These are phyloP conservation scores for Geotrichum klebahnii DNA, from an alignment of 1,139 yeast species.

Conservation along the genomic window DNA sequence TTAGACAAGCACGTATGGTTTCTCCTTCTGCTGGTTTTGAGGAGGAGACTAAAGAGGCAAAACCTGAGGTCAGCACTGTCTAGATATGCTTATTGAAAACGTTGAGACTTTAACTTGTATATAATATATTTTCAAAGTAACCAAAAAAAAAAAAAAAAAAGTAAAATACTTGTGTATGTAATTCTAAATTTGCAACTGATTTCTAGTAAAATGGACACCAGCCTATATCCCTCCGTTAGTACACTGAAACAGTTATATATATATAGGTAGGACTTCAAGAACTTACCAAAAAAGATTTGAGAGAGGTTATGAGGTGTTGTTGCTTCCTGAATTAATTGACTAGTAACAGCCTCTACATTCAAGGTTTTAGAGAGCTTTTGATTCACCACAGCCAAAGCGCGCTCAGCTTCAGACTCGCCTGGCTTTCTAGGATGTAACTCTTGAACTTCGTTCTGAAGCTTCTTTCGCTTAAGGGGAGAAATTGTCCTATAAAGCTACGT, in stretches of 20 bases:
- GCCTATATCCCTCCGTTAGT: constrained; percentile 17
- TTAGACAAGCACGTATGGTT: constrained; percentile 27
- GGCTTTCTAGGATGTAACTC: constrained; percentile 27
- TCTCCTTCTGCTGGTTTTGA: constrained; percentile 19
- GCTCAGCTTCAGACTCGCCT: constrained; percentile 70
- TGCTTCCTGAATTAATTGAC: constrained; percentile 78
- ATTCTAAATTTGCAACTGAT: too few species aligned
- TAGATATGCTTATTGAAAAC: background rate
- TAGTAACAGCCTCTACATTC: constrained; percentile 78
- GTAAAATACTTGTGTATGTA: too few species aligned
- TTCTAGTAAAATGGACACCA: constrained; percentile 29
- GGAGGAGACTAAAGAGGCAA: constrained; percentile 2
- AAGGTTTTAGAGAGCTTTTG: constrained; percentile 69
- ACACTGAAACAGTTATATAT: background rate
- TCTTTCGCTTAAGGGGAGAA: constrained; percentile 43
- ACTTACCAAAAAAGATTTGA: constrained; percentile 80
- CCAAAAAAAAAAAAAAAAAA: too few species aligned
- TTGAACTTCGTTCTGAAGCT: constrained; percentile 47
- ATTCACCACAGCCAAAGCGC: constrained; percentile 70
- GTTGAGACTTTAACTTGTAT: constrained; percentile 2
- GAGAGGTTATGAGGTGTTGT: constrained; percentile 64
- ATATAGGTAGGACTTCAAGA: too few species aligned
- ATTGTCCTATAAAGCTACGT: constrained; percentile 31
- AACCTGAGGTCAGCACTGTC: constrained; percentile 6
- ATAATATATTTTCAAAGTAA: too few species aligned